Evolutionary conservation across 1,284 basidiomycete species (phyloP).

Genomic region (Mycena sp.): DNA sequence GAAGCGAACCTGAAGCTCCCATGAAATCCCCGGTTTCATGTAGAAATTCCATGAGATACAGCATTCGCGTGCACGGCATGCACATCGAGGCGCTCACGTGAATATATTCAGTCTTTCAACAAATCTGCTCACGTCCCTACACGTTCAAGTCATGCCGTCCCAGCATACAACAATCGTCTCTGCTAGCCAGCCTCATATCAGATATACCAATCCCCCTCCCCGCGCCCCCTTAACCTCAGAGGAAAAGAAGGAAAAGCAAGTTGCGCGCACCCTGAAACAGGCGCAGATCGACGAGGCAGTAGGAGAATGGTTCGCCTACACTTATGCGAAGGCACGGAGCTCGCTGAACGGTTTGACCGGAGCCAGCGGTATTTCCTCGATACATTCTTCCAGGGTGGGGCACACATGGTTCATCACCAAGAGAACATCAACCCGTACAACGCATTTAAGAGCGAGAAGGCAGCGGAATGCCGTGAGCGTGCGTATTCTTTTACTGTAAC

Average conservation of each 20-base stretch:
- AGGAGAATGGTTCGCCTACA: not conserved
- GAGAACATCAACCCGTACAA: constrained; percentile 7
- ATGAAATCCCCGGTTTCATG: too few relatives aligned
- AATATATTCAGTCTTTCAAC: not conserved
- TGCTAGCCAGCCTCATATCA: not conserved
- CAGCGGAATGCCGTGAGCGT: too few relatives aligned
- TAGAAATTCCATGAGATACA: too few relatives aligned
- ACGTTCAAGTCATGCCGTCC: not conserved
- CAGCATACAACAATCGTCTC: not conserved
- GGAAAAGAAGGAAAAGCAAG: too few relatives aligned
- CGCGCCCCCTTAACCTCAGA: not conserved
- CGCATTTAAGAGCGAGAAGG: too few relatives aligned
- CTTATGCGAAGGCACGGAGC: not conserved
- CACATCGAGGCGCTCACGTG: not conserved
- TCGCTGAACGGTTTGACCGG: constrained; percentile 1
- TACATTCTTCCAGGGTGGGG: constrained; percentile 22
- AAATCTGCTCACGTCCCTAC: not conserved
- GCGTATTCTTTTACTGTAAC: too few relatives aligned
- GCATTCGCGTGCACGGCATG: not conserved
- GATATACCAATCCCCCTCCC: not conserved
- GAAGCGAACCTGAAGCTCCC: too few relatives aligned
- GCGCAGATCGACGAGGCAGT: too few relatives aligned
- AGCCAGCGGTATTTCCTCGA: constrained; percentile 26
- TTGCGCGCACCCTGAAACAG: too few relatives aligned
- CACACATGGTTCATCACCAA: not conserved